Conservation (phyloP, 2,329 filamentous ascomycete species). For the Fusarium bulbicola region DNA sequence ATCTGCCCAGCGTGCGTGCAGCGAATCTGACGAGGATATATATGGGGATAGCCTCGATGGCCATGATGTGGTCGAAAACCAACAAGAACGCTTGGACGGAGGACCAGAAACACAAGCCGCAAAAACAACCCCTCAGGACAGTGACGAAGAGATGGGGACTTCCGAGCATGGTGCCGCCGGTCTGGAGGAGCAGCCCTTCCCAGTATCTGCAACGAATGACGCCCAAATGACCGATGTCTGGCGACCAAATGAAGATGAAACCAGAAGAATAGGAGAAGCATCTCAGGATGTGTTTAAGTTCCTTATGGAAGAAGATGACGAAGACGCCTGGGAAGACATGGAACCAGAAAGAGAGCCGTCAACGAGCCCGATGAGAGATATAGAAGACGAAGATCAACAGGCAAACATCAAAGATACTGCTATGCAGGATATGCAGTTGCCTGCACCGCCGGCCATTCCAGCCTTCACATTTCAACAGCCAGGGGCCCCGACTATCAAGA, state of each 20-base stretch:
- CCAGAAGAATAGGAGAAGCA: background rate
- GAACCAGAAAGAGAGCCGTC: background rate
- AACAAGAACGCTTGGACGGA: background rate
- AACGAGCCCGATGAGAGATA: background rate
- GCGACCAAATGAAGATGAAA: background rate
- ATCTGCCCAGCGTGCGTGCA: no score
- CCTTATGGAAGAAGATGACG: background rate
- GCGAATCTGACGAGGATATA: background rate
- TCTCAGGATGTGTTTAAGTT: background rate
- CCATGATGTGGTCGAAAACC: background rate
- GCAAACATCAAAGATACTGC: background rate
- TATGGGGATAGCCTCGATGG: background rate
- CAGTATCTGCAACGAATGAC: background rate
- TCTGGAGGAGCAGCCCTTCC: background rate
- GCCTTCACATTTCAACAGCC: background rate
- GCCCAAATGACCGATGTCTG: background rate
- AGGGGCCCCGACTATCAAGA: background rate
- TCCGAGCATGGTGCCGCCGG: background rate
- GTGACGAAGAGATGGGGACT: constrained; percentile 1
- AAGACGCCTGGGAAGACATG: background rate
- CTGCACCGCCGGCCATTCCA: background rate
- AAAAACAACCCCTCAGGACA: background rate
- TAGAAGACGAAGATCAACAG: background rate
- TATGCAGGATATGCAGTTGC: background rate
- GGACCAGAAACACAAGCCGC: background rate